Percentiles rank a stretch among this genome's conserved stretches.
Conservation (phyloP, 1,284 basidiomycete genomes). For the Fomitopsis schrenkii region DNA sequence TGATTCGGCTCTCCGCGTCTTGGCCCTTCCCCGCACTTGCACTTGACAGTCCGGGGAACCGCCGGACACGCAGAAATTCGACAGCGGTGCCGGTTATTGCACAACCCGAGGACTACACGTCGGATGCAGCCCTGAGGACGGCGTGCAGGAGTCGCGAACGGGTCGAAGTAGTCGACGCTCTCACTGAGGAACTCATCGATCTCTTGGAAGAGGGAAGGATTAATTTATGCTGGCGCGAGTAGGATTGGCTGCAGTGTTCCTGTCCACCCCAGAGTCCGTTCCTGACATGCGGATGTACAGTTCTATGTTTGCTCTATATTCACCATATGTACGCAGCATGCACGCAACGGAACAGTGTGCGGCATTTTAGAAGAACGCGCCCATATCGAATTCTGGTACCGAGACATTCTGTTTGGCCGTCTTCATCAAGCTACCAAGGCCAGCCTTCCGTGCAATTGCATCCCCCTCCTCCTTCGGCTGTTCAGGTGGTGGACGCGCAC, state of each 20-base stretch:
- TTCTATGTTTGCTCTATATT: no score
- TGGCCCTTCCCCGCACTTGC: background rate
- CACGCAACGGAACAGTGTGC: background rate
- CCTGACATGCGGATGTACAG: no score
- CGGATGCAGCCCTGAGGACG: background rate
- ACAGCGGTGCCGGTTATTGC: background rate
- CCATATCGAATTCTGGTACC: constrained; percentile 85
- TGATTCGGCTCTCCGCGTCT: background rate
- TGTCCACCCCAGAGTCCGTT: no score
- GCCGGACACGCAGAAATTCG: background rate
- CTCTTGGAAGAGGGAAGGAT: background rate
- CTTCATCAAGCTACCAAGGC: constrained; percentile 79
- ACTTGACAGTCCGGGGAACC: background rate
- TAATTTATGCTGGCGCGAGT: no score
- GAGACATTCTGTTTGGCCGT: constrained; percentile 83
- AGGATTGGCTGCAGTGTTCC: background rate
- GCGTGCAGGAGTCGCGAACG: background rate
- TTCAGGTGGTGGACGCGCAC: constrained; percentile 10
- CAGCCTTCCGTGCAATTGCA: constrained; percentile 61
- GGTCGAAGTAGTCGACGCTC: no score
- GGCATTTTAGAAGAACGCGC: constrained; percentile 48
- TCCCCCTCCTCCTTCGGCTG: constrained; percentile 48
- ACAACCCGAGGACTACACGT: background rate
- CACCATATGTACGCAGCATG: background rate
- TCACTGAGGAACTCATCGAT: background rate